Base-by-base conservation (phyloP, 768 basidiomycete genomes). In the Serendipita sp. region DNA sequence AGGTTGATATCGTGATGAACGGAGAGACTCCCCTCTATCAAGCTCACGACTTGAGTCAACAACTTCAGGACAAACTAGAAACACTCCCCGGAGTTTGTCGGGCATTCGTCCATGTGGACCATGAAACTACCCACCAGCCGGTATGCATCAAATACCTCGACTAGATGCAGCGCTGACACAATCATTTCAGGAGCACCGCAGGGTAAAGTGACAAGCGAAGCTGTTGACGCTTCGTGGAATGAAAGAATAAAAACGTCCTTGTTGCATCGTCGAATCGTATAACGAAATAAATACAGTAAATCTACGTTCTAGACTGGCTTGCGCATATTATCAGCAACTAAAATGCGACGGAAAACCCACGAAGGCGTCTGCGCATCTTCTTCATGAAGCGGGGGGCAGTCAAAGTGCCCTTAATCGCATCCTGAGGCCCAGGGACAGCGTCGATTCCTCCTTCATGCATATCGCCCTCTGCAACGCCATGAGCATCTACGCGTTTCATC, bases 61-160 rank as follows among this genome's bases (percentile, higher is more conserved):
- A 85, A 67, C 75, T 92, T n/a, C 90, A 92, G 71, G 90, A 92
- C 71, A 90, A 88, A 75, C 84, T 96, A 56, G 93, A 96, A 72
- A 81, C 83, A 15, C 76, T 96, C 45, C 91, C 92, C 2, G 88
- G 90, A 70, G 93, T 96, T 47, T 92, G 89, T 67, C 79, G 93
- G 44, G 93, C 93, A 44, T 96, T 94, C 73, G 92, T 96, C 30
- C 93, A 96, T 71, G 90, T 95, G 66, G 93, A 96, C 75, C 87
- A 95, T 70, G 93, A 95, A 75, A 86, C 88, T 3, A 86, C 85
- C n/a, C 92, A 94, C 74, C 71, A 75, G 54, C 84, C 84, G 10
- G 84, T 85, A 38, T 69, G 73, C 72, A 10, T 38, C 41, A 36
- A 46, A 1, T 54, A 30, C n/a, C 32, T 2, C 41, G 48, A 46